Percentiles rank a stretch among this genome's conserved stretches.
These are phyloP conservation scores for Arthrobotrys iridis DNA, from an alignment of 2,329 filamentous ascomycete species.

Conservation along the genomic window DNA sequence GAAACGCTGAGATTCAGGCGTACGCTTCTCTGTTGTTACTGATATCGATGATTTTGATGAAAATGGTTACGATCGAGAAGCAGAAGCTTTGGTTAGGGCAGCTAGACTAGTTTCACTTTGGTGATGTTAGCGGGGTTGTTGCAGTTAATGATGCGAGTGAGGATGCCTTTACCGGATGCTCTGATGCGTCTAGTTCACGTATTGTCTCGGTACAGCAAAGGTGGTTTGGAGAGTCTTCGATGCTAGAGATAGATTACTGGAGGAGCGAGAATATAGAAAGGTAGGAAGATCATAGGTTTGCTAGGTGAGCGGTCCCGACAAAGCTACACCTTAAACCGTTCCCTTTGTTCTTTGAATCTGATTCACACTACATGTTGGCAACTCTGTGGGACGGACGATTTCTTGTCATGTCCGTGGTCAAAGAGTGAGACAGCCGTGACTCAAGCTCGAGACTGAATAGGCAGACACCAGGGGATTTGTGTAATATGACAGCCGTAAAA, in stretches of 20 bases:
- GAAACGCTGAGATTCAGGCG: neutral
- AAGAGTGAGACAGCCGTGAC: neutral
- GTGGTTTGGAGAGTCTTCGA: neutral
- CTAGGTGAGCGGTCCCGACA: neutral
- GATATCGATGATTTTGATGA: neutral
- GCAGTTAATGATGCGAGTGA: too few relatives aligned
- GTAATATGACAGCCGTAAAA: neutral
- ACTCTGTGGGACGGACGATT: neutral
- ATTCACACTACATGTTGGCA: conserved; percentile 24
- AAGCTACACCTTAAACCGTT: neutral
- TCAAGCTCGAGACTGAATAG: neutral
- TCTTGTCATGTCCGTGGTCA: neutral
- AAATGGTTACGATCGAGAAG: too few relatives aligned
- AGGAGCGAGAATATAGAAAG: neutral
- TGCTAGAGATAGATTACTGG: neutral
- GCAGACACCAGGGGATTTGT: neutral
- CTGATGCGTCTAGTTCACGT: too few relatives aligned
- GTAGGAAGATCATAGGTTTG: neutral
- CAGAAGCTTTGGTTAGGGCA: too few relatives aligned
- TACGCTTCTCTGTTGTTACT: neutral
- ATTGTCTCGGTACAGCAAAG: neutral
- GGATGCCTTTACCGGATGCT: too few relatives aligned
- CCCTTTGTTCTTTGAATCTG: conserved; percentile 18
- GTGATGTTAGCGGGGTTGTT: too few relatives aligned
- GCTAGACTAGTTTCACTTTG: too few relatives aligned